Evolutionary conservation across 2,329 filamentous ascomycete species (phyloP).

Genomic region (Elsinoe australis): DNA sequence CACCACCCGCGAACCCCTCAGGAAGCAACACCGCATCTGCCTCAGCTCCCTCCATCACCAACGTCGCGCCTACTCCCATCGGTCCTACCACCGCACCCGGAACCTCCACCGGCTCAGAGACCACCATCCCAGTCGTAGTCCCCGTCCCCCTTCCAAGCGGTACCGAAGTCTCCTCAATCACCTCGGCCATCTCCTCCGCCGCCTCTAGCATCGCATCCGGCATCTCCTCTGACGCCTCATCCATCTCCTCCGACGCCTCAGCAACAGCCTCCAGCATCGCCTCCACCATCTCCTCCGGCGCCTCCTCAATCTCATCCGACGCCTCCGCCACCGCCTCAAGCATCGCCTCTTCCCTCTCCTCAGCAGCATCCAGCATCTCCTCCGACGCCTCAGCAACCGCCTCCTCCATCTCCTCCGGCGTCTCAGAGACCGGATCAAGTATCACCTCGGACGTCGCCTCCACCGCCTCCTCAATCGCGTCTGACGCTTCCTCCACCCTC

Average conservation of each 20-base stretch:
- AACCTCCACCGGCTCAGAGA: constrained; percentile 5
- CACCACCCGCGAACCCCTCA: constrained; percentile 1
- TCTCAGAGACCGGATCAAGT: constrained; percentile 1
- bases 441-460: neutral
- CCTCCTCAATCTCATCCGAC: neutral
- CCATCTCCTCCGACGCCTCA: constrained; percentile 1
- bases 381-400: constrained; percentile 1
- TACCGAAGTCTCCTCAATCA: constrained; percentile 12
- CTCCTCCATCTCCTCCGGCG: constrained; percentile 4
- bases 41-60: neutral
- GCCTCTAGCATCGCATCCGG: neutral
- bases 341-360: constrained; percentile 8
- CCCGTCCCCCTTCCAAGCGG: constrained; percentile 17
- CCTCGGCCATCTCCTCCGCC: neutral
- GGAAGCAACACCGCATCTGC: too few species aligned
- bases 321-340: neutral
- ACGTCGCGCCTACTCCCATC: constrained; percentile 12
- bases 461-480: neutral
- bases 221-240: constrained; percentile 10
- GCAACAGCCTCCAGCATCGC: neutral
- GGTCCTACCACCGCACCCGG: constrained; percentile 12
- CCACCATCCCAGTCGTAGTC: constrained; percentile 8
- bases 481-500: neutral
- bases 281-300: constrained; percentile 5
- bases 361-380: constrained; percentile 1